These are phyloP conservation scores for Durotheca rogersii DNA, from an alignment of 495 filamentous ascomycete species.

Conservation along the genomic window DNA sequence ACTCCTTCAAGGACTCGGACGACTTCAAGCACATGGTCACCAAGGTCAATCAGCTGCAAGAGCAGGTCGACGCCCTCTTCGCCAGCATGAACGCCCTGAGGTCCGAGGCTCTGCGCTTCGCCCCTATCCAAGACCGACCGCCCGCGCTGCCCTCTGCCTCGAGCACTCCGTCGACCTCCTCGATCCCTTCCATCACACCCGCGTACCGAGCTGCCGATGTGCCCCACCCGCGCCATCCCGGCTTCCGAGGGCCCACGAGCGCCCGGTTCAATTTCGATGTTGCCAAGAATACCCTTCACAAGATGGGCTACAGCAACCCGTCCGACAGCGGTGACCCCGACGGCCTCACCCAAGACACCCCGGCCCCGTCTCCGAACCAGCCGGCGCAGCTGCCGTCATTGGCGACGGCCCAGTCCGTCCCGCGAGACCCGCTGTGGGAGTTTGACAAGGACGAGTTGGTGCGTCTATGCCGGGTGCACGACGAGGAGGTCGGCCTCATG, in stretches of 20 bases:
- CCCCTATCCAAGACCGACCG: slow-evolving; percentile 43
- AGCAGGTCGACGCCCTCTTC: slow-evolving; percentile 78
- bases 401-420: slow-evolving; percentile 46
- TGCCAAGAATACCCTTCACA: slow-evolving; percentile 81
- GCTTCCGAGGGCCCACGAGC: slow-evolving; percentile 84
- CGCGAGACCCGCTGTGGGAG: slow-evolving; percentile 70
- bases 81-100: slow-evolving; percentile 66
- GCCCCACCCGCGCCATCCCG: slow-evolving; percentile 52
- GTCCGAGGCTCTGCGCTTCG: slow-evolving; percentile 44
- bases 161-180: slow-evolving; percentile 39
- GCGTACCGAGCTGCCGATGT: slow-evolving; percentile 26
- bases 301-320: slow-evolving; percentile 74
- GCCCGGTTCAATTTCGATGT: slow-evolving; percentile 83
- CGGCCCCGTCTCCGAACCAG: slow-evolving; percentile 49
- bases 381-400: slow-evolving; percentile 32
- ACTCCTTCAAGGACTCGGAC: slow-evolving; percentile 81
- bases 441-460: slow-evolving; percentile 70
- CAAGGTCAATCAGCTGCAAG: slow-evolving; percentile 73
- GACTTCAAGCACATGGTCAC: slow-evolving; percentile 79
- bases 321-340: slow-evolving; percentile 61
- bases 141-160: slow-evolving; percentile 36
- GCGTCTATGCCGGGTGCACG: slow-evolving; percentile 68
- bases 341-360: slow-evolving; percentile 55
- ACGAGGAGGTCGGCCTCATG: slow-evolving; percentile 85
- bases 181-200: slow-evolving; percentile 37